phyloP scores from a whole-genome alignment of 2,329 filamentous ascomycete genomes.

The Trematosphaeria pertusa region DNA sequence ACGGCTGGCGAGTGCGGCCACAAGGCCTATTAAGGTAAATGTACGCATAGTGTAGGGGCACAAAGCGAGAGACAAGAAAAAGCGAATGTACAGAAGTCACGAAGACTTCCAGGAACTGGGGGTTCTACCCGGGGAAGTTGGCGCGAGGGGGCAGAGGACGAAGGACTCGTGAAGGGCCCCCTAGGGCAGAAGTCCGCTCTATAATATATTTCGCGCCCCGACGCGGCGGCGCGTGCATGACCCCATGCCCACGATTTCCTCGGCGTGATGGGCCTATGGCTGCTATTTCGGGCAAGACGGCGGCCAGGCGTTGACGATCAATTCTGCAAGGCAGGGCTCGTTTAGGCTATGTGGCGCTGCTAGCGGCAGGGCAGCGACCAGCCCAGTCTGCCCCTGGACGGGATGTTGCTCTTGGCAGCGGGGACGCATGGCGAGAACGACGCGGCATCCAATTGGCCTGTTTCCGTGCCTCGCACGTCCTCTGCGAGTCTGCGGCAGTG shows the following conservation, averaged over 20 bases:
- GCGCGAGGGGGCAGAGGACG: conserved; percentile 10
- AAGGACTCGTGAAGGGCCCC: conserved; percentile 10
- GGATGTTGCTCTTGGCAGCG: conserved; percentile 9
- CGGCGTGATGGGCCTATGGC: background rate
- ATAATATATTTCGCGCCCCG: conserved; percentile 6
- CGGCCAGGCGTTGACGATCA: conserved; percentile 12
- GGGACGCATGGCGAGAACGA: conserved; percentile 11
- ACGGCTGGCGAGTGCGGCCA: conserved; percentile 35
- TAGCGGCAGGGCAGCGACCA: conserved; percentile 1
- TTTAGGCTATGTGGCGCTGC: conserved; percentile 11
- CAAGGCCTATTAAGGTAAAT: conserved; percentile 40
- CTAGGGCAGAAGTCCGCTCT: background rate
- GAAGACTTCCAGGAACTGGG: conserved; percentile 32
- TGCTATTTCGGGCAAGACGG: conserved; percentile 11
- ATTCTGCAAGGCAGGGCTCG: conserved; percentile 4
- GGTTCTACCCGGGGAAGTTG: conserved; percentile 5
- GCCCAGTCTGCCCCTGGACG: background rate
- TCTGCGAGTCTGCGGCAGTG: background rate
- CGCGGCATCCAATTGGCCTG: background rate
- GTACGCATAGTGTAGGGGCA: conserved; percentile 35
- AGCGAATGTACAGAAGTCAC: conserved; percentile 50
- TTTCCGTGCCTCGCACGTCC: background rate
- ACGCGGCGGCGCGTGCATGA: conserved; percentile 3
- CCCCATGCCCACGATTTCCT: background rate
- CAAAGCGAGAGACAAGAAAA: conserved; percentile 36